A percentile compares a stretch with the other conserved stretches of the same genome.
phyloP scores from a whole-genome alignment of 768 basidiomycete genomes.

The Lentinula boryana region DNA sequence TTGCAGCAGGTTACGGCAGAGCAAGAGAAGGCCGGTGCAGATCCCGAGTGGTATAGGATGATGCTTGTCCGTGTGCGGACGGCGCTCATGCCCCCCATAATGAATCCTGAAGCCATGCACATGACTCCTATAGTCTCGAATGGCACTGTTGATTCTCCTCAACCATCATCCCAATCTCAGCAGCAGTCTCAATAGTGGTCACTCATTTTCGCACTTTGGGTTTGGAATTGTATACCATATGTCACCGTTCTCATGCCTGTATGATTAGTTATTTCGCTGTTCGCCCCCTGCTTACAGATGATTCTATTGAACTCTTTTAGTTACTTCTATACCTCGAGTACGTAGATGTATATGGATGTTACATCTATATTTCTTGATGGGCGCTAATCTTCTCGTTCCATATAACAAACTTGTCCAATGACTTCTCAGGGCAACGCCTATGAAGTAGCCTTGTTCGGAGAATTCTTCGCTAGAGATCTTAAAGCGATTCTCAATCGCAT shows the following conservation, averaged over 20 bases:
- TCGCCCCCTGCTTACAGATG: background rate
- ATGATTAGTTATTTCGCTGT: background rate
- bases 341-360: background rate
- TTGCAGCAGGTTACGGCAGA: constrained; percentile 73
- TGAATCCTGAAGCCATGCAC: constrained; percentile 12
- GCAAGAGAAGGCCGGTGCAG: constrained; percentile 77
- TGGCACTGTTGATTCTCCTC: background rate
- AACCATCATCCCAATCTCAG: background rate
- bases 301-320: background rate
- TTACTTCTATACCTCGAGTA: background rate
- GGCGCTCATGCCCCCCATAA: constrained; percentile 51
- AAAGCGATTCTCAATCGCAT: constrained; percentile 75
- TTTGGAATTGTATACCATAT: background rate
- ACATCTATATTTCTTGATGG: background rate
- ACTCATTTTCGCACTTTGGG: background rate
- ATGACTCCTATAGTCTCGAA: constrained; percentile 6
- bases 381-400: background rate
- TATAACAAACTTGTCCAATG: constrained; percentile 23
- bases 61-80: constrained; percentile 77
- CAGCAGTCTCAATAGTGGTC: background rate
- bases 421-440: constrained; percentile 49
- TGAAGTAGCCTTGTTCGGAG: constrained; percentile 79
- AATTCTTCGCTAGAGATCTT: constrained; percentile 74
- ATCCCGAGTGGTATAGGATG: constrained; percentile 82
- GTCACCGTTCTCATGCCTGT: background rate